Evolutionary conservation across 441 rosid species (phyloP), one percentile per base, ranked within the genome.

Genomic region (Eutrema salsugineum): DNA sequence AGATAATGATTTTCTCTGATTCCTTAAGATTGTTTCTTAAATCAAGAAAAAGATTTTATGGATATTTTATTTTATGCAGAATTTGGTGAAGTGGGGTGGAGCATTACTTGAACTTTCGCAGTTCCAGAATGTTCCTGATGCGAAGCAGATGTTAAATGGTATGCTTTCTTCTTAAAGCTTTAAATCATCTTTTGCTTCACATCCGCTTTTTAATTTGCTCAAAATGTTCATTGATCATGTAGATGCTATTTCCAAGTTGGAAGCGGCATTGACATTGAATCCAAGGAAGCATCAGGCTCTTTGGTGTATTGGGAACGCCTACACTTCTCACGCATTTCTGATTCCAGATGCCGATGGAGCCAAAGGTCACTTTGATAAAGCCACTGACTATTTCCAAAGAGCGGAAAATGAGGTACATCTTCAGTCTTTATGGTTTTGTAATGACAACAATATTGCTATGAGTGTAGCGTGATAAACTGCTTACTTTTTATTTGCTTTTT

Each of bases 301-400:
- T n/a, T 88, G 93, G 93, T 82, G 80, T 73, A 54, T 83, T 59
- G 93, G 88, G 49, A 88, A 88, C 74, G 91, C 89, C 2, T 72
- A 78, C 68, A 82, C 91, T 15, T 83, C 91, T 50, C 73, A 64
- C 1, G 91, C 80, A 1, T 86, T 88, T 77, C 77, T 85, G 63
- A 75, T 67, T 68, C 55, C 73, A 0, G 84, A 86, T 73, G 9
- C 17, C 30, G 80, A 77, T 47, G 89, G 77, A 77, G 91, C 89
- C 15, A 83, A 79, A 59, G 71, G 3, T 22, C 47, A 59, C 63
- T 87, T 88, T 22, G 83, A 83, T 39, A 78, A 80, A 75, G 93
- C 91, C 0, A 27, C 82, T 8, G 81, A 75, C 5, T 82, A 49
- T 67, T 86, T 73, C 69, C 78, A 79, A 71, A 82, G 67, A 66